Conservation (phyloP, 768 basidiomycete species). For the Lactifluus pinguis region DNA sequence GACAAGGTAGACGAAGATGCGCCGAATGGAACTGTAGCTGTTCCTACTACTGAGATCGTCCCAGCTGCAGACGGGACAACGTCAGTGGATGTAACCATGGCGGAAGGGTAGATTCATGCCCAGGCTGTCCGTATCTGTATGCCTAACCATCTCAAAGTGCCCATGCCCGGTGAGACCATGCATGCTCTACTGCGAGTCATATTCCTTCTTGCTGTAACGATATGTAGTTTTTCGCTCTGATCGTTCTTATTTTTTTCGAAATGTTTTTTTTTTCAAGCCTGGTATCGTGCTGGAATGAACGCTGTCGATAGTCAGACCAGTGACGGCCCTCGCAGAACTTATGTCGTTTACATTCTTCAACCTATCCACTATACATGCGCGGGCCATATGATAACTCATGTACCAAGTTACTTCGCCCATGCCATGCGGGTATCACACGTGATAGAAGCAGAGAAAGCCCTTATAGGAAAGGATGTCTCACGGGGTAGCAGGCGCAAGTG, state of each 20-base stretch:
- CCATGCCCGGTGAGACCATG: slow-evolving; percentile 1
- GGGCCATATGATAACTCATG: neutral
- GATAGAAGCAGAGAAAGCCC: too few relatives aligned
- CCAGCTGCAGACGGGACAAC: slow-evolving; percentile 14
- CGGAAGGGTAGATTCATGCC: slow-evolving; percentile 1
- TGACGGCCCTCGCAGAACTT: neutral
- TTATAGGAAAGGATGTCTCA: too few relatives aligned
- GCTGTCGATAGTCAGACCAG: neutral
- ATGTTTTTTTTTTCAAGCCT: neutral
- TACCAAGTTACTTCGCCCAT: neutral
- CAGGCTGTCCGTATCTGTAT: neutral
- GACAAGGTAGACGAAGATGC: slow-evolving; percentile 11
- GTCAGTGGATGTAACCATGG: slow-evolving; percentile 15
- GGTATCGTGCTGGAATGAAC: slow-evolving; percentile 8
- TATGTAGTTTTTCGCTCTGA: slow-evolving; percentile 6
- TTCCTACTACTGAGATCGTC: neutral
- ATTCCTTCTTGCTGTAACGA: slow-evolving; percentile 17
- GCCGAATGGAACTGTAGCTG: neutral
- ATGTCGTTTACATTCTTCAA: neutral
- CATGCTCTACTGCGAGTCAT: slow-evolving; percentile 6
- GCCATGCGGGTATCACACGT: too few relatives aligned
- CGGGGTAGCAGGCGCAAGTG: too few relatives aligned
- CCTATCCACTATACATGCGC: neutral
- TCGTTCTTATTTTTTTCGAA: neutral
- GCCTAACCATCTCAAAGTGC: neutral